A percentile compares a stretch with the other conserved stretches of the same genome.
These are phyloP conservation scores for Isoetes taiwanensis DNA, from an alignment of 75 land plant genomes.

Conservation along the genomic window DNA sequence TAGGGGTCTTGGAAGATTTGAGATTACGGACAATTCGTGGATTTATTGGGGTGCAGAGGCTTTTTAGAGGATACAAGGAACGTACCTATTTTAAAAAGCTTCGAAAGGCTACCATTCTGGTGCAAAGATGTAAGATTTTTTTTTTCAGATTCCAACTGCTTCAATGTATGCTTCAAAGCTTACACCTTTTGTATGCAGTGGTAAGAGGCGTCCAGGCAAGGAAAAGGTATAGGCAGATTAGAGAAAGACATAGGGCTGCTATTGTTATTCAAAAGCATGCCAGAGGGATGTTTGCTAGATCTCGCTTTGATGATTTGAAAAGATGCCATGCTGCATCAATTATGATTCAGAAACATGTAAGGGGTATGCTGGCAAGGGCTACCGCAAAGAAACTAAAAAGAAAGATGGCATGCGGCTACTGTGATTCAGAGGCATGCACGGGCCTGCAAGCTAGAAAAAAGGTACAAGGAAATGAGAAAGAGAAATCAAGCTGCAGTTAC, in stretches of 20 bases:
- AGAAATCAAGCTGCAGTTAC: slow-evolving; percentile 22
- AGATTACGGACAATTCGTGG: slow-evolving; percentile 45
- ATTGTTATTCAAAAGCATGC: slow-evolving; percentile 35
- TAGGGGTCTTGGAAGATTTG: slow-evolving; percentile 54
- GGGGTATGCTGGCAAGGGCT: slow-evolving; percentile 13
- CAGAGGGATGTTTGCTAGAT: slow-evolving; percentile 22
- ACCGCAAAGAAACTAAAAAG: slow-evolving; percentile 1
- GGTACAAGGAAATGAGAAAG: slow-evolving; percentile 12
- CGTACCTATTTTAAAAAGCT: slow-evolving; percentile 32
- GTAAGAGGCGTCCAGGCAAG: slow-evolving; percentile 16
- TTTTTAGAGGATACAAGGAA: slow-evolving; percentile 48
- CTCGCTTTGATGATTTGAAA: slow-evolving; percentile 12
- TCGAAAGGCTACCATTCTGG: slow-evolving; percentile 25
- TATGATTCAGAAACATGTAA: slow-evolving; percentile 37
- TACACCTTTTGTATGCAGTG: slow-evolving; percentile 28
- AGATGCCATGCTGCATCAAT: slow-evolving; percentile 27
- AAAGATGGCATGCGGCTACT: not conserved
- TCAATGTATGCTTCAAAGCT: not conserved
- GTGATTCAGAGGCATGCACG: not conserved
- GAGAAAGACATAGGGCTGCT: slow-evolving; percentile 48
- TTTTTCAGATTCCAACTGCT: not conserved
- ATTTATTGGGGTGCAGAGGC: slow-evolving; percentile 48
- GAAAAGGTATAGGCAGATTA: not conserved
- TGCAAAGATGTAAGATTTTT: slow-evolving; percentile 65
- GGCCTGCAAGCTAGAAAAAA: slow-evolving; percentile 12